phyloP scores from a whole-genome alignment of 192 early-diverging fungal species.

The Gigaspora rosea region DNA sequence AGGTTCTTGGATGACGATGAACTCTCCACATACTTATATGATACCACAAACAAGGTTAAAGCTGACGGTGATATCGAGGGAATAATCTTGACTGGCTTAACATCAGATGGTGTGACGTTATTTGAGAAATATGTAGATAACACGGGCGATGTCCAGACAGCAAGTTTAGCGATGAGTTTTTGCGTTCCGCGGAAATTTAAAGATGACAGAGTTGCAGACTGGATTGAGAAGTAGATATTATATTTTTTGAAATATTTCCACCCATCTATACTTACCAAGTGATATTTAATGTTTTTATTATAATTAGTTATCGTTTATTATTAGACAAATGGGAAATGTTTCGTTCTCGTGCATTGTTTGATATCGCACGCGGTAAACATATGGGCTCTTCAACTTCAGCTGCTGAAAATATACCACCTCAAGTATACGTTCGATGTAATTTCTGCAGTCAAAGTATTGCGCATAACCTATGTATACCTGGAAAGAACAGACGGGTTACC shows the following conservation, averaged over 20 bases:
- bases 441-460: conserved; percentile 76
- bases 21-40: conserved; percentile 65
- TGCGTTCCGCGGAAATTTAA: conserved; percentile 61
- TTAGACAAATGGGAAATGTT: conserved; percentile 90
- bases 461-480: conserved; percentile 45
- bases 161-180: conserved; percentile 65
- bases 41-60: conserved; percentile 56
- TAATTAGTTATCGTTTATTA: conserved; percentile 74
- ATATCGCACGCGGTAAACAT: conserved; percentile 79
- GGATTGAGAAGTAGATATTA: conserved; percentile 67
- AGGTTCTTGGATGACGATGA: conserved; percentile 81
- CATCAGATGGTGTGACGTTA: conserved; percentile 65
- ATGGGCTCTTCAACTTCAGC: conserved; percentile 52
- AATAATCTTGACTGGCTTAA: conserved; percentile 81
- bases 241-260: not conserved
- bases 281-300: not conserved
- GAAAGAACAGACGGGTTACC: conserved; percentile 21
- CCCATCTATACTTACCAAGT: not conserved
- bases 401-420: conserved; percentile 65
- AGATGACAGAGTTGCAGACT: conserved; percentile 63
- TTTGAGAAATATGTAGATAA: conserved; percentile 80
- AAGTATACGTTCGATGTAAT: conserved; percentile 85
- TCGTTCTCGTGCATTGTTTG: conserved; percentile 83
- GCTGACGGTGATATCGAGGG: conserved; percentile 75
- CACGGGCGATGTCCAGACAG: conserved; percentile 92